These are phyloP conservation scores for Streptanthus diversifolius DNA, from an alignment of 345 rosid genomes.

Conservation along the genomic window DNA sequence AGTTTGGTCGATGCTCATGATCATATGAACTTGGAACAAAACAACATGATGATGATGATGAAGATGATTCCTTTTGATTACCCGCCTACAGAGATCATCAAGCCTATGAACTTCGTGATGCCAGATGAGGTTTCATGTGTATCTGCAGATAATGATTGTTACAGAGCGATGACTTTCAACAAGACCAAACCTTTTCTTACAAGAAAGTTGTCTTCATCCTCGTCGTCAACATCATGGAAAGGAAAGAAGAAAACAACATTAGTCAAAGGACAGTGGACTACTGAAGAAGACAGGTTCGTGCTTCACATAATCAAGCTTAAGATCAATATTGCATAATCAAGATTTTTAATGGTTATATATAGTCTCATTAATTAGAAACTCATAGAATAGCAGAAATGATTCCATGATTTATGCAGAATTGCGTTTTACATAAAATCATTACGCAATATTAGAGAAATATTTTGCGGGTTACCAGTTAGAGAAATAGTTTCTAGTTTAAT, in stretches of 20 bases:
- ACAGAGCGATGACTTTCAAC: constrained; percentile 30
- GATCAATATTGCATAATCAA: constrained; percentile 10
- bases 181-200: constrained; percentile 38
- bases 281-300: constrained; percentile 77
- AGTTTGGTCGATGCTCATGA: constrained; percentile 41
- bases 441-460: not conserved
- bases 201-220: constrained; percentile 32
- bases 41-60: constrained; percentile 36
- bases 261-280: constrained; percentile 93
- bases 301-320: not conserved
- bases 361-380: not conserved
- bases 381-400: too few species aligned
- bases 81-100: constrained; percentile 42
- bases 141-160: constrained; percentile 36
- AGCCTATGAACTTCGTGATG: constrained; percentile 43
- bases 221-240: constrained; percentile 38
- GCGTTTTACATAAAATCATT: not conserved
- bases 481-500: not conserved
- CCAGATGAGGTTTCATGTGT: constrained; percentile 64
- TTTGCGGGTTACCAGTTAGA: not conserved
- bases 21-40: constrained; percentile 31
- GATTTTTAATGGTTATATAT: not conserved
- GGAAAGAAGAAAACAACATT: constrained; percentile 52
- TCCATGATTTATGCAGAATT: not conserved
- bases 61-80: constrained; percentile 36